Evolutionary conservation across 192 early-diverging fungal genomes (phyloP).

Genomic region (Coemansia sp.): DNA sequence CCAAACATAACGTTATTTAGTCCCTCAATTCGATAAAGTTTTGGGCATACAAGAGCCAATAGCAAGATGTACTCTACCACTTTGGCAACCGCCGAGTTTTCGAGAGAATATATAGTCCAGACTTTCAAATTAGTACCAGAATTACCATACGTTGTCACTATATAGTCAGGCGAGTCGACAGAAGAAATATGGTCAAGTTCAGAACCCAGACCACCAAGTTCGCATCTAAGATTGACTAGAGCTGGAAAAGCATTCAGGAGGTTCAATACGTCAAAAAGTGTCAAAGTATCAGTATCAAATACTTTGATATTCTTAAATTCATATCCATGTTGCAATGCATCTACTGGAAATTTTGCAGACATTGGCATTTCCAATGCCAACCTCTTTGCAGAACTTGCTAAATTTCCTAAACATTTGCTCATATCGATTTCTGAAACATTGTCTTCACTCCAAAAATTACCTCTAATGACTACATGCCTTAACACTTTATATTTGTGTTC

Average conservation of each 20-base stretch:
- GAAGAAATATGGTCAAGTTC: neutral
- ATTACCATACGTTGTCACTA: neutral
- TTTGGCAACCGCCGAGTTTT: neutral
- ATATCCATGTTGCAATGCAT: neutral
- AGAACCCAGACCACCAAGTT: neutral
- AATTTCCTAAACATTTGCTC: neutral
- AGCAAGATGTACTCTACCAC: neutral
- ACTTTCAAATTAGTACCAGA: neutral
- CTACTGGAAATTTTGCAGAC: neutral
- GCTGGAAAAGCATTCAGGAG: neutral
- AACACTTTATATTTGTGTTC: neutral
- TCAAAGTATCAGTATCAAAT: neutral
- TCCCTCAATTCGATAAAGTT: neutral
- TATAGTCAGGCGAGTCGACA: neutral
- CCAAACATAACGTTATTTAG: no score
- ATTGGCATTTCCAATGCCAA: no score
- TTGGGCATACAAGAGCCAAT: neutral
- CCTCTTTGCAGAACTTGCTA: no score
- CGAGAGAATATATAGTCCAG: neutral
- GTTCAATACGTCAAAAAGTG: neutral
- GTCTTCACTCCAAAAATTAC: neutral
- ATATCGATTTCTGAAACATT: neutral
- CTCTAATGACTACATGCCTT: neutral
- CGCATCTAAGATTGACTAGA: neutral
- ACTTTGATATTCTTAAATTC: neutral